A percentile compares a stretch with the other conserved stretches of the same genome.
Conservation (phyloP, 805 yeast species). For the Cyberlindnera saturnus region DNA sequence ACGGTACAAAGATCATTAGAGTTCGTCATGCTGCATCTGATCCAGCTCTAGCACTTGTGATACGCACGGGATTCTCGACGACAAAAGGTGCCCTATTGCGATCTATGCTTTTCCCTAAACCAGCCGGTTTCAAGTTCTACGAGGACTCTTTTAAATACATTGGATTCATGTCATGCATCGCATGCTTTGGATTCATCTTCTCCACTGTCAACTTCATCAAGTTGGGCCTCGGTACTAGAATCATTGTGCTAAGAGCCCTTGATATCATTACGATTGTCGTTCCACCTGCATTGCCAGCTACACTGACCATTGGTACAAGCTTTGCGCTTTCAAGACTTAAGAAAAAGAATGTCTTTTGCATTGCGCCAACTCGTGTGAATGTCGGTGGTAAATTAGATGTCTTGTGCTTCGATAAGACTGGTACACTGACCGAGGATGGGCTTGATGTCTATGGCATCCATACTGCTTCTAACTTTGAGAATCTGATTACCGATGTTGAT, state of each 20-base stretch:
- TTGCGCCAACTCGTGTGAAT: constrained; percentile 90
- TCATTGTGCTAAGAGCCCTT: constrained; percentile 81
- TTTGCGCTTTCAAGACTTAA: constrained; percentile 80
- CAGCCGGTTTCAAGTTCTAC: constrained; percentile 88
- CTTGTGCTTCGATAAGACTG: constrained; percentile 93
- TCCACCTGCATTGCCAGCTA: constrained; percentile 98
- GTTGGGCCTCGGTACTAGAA: constrained; percentile 59
- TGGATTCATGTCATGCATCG: constrained; percentile 88
- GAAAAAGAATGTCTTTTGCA: constrained; percentile 69
- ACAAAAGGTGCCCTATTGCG: constrained; percentile 92
- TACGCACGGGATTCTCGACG: constrained; percentile 88
- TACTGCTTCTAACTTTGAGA: constrained; percentile 26
- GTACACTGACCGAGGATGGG: constrained; percentile 96
- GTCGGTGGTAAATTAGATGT: constrained; percentile 93
- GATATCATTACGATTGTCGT: constrained; percentile 95
- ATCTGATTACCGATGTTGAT: constrained; percentile 19
- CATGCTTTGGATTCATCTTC: constrained; percentile 74
- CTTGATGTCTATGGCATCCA: constrained; percentile 78
- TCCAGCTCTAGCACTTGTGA: constrained; percentile 76
- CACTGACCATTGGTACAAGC: constrained; percentile 92
- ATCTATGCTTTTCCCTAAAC: constrained; percentile 95
- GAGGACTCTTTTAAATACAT: constrained; percentile 93
- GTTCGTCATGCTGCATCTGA: constrained; percentile 57
- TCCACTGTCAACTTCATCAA: constrained; percentile 79
- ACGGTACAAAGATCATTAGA: constrained; percentile 85